Percentiles rank a stretch among this genome's conserved stretches.
Evolutionary conservation across 2,329 filamentous ascomycete species (phyloP).

Genomic region (Cladosporium sp.): DNA sequence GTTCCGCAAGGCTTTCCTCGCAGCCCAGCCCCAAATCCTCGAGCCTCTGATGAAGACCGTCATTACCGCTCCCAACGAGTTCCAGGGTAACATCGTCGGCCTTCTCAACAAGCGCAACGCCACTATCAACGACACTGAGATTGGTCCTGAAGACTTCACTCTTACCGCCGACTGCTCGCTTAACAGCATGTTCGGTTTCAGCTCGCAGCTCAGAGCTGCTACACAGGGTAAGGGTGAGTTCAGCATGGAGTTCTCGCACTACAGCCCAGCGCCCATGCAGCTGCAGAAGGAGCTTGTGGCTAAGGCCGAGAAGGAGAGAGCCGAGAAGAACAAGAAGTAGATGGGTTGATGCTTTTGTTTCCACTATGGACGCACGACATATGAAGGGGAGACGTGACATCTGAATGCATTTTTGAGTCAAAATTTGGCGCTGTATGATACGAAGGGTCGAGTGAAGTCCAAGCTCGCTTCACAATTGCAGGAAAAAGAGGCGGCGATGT

Average conservation of each 20-base stretch:
- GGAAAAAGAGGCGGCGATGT: background rate
- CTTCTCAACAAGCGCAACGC: slow-evolving; percentile 96
- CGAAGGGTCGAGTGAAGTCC: no score
- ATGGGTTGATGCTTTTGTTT: background rate
- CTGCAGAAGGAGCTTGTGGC: slow-evolving; percentile 74
- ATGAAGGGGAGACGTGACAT: background rate
- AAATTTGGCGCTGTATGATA: background rate
- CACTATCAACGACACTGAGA: slow-evolving; percentile 91
- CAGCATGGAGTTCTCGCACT: slow-evolving; percentile 98
- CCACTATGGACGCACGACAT: no score
- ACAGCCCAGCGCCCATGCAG: slow-evolving; percentile 78
- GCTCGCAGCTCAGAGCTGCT: slow-evolving; percentile 80
- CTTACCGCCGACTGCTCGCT: slow-evolving; percentile 87
- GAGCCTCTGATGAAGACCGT: slow-evolving; percentile 98
- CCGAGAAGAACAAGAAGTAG: slow-evolving; percentile 60
- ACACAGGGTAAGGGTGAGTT: slow-evolving; percentile 99
- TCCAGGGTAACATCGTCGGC: slow-evolving; percentile 93
- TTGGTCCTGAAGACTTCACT: slow-evolving; percentile 89
- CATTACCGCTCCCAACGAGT: slow-evolving; percentile 92
- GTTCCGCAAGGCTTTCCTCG: slow-evolving; percentile 87
- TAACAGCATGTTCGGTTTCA: slow-evolving; percentile 98
- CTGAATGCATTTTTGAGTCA: background rate
- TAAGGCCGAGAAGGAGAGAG: slow-evolving; percentile 64
- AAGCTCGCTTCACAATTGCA: background rate
- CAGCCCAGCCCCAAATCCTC: slow-evolving; percentile 76